Conservation (phyloP, 208 protist genomes). For the Lotmaria passim region DNA sequence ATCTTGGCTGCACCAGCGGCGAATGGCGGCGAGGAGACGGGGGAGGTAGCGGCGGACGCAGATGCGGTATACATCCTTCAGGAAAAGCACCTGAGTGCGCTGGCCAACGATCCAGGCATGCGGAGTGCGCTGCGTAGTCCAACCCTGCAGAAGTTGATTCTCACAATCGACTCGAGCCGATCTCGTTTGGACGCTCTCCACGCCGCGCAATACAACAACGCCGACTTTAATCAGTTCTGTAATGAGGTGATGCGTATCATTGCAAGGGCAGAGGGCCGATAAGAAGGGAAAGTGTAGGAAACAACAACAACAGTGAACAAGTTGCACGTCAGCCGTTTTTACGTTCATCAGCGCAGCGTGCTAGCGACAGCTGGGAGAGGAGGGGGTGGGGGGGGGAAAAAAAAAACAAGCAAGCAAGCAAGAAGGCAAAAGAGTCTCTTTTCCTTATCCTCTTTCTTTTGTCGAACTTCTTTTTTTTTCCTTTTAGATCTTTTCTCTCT, state of each 20-base stretch:
- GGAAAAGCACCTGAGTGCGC: slow-evolving; percentile 64
- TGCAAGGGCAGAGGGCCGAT: slow-evolving; percentile 34
- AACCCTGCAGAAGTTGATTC: slow-evolving; percentile 69
- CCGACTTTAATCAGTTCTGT: slow-evolving; percentile 77
- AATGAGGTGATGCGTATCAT: slow-evolving; percentile 59
- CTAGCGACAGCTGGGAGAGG: no score
- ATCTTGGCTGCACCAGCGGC: not conserved
- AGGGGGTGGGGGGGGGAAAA: no score
- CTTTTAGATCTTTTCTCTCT: slow-evolving; percentile 11
- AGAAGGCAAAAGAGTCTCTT: slow-evolving; percentile 1
- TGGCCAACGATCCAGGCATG: slow-evolving; percentile 52
- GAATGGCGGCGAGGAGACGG: not conserved
- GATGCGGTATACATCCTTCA: slow-evolving; percentile 58
- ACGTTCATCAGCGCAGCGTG: not conserved
- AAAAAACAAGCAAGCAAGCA: not conserved
- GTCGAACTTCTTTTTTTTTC: not conserved
- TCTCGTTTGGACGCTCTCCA: slow-evolving; percentile 80
- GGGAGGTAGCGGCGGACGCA: slow-evolving; percentile 26
- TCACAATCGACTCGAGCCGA: slow-evolving; percentile 70
- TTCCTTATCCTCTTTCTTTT: slow-evolving; percentile 12
- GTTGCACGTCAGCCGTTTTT: no score
- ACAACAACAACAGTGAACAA: not conserved
- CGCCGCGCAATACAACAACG: slow-evolving; percentile 75
- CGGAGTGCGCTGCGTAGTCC: slow-evolving; percentile 52
- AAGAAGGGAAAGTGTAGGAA: not conserved